Base-by-base conservation (phyloP, 352 stramenopile species). In the Discostella stelligera region DNA sequence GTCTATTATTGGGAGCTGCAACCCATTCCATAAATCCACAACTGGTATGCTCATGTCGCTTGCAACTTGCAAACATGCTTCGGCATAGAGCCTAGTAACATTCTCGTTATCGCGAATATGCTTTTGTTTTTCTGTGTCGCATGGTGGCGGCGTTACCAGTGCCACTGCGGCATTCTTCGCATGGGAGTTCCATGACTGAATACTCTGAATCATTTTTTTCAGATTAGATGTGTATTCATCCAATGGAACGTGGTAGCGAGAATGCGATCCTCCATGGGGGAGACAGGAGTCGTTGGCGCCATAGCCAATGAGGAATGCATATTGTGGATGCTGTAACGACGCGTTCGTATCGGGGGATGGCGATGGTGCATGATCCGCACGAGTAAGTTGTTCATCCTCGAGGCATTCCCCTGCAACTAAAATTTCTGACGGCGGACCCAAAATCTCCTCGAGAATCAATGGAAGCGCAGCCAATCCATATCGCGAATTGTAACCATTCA, bases 401-500 rank as follows among this genome's bases (percentile, higher is more conserved):
- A 62, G 49, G 56, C 46, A 65, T 61, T 66, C 50, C 21, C 46
- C 18, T 32, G 20, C 23, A 18, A 18, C 14, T n/a, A 8, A 30
- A 63, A 32, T 27, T 37, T 25, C 2, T 23, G 41, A 61, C 20
- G 44, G 9, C 30, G 48, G 25, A 46, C 72, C 72, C 21, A 74
- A 49, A 54, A 80, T 66, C n/a, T 80, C 72, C 30, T 74, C 64
- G 23, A 80, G 46, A 58, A 80, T 80, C 30, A 74, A 80, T 16
- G 56, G 56, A 52, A 80, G 59, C 14, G 20, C 32, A 21, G 49
- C 66, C 48, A 50, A 39, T 8, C 66, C 59, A 79, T 81, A 94
- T 44, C 69, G 65, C 2, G 86, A 91, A 71, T 92, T 94, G 75
- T 93, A 94, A 30, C 89, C 89, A 70, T 81, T 86, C 66, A 86